phyloP scores from a whole-genome alignment of 108 stramenopile species.

The Cyclotella choctawhatcheeana region DNA sequence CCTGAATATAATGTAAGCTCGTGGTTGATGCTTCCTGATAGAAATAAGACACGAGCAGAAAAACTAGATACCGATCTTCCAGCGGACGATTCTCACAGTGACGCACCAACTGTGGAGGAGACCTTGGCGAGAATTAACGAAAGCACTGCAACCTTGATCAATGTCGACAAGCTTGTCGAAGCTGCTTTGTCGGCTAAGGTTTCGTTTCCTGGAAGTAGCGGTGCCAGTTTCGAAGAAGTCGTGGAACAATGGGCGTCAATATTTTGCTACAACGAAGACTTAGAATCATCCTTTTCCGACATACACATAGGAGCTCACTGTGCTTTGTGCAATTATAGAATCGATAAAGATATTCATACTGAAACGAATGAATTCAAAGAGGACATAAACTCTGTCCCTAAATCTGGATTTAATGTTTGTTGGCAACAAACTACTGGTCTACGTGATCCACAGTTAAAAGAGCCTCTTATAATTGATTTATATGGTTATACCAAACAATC shows the following conservation, averaged over 20 bases:
- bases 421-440: conserved; percentile 48
- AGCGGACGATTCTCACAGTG: not conserved
- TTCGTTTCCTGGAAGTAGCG: conserved; percentile 49
- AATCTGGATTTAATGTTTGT: conserved; percentile 55
- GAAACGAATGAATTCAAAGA: not conserved
- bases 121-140: conserved; percentile 35
- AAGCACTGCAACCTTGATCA: conserved; percentile 39
- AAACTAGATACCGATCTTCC: not conserved
- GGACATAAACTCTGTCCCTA: too few species aligned
- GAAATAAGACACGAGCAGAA: conserved; percentile 30
- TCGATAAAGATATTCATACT: conserved; percentile 19
- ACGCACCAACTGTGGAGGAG: conserved; percentile 27
- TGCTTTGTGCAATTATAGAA: conserved; percentile 49
- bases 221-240: conserved; percentile 29
- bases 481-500: conserved; percentile 26
- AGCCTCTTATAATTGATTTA: conserved; percentile 32
- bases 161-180: conserved; percentile 57
- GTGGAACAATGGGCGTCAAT: conserved; percentile 38
- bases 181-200: conserved; percentile 29
- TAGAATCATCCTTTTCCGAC: conserved; percentile 8
- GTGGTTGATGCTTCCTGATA: conserved; percentile 61
- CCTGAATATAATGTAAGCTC: conserved; percentile 44
- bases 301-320: conserved; percentile 55
- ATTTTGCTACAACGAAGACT: conserved; percentile 23
- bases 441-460: conserved; percentile 13